Evolutionary conservation across 2,329 filamentous ascomycete genomes (phyloP).

Genomic region (Xylariaceae sp.): DNA sequence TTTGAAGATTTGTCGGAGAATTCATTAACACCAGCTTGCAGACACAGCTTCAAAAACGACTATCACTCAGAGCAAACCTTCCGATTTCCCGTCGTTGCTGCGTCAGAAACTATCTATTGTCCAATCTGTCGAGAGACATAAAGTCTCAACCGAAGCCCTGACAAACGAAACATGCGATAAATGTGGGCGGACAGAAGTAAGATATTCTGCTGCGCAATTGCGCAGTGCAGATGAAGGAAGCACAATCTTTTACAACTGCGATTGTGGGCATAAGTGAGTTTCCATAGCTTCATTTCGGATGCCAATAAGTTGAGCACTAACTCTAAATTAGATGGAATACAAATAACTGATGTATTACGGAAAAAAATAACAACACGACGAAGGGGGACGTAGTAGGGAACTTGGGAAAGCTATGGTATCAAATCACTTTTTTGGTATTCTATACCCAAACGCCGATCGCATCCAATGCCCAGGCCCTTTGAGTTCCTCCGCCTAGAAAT

Average conservation of each 20-base stretch:
- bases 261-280: constrained; percentile 79
- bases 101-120: constrained; percentile 87
- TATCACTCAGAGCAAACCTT: constrained; percentile 82
- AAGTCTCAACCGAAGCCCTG: constrained; percentile 74
- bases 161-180: constrained; percentile 74
- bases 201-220: constrained; percentile 83
- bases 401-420: constrained; percentile 4
- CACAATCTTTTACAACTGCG: constrained; percentile 88
- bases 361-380: neutral
- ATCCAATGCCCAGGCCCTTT: constrained; percentile 22
- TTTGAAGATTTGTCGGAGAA: neutral
- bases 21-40: constrained; percentile 41
- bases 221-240: constrained; percentile 94
- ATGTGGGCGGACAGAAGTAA: constrained; percentile 82
- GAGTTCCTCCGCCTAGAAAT: constrained; percentile 9
- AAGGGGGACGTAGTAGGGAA: neutral
- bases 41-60: constrained; percentile 79
- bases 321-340: constrained; percentile 47
- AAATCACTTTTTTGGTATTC: constrained; percentile 33
- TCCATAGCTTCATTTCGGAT: neutral
- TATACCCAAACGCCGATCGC: constrained; percentile 29
- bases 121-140: constrained; percentile 78
- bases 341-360: constrained; percentile 53
- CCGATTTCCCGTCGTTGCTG: constrained; percentile 88
- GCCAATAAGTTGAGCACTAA: constrained; percentile 17